Percentiles rank a stretch among this genome's conserved stretches.
Evolutionary conservation across 805 yeast genomes (phyloP).

Genomic region (Hanseniaspora taiwanica): DNA sequence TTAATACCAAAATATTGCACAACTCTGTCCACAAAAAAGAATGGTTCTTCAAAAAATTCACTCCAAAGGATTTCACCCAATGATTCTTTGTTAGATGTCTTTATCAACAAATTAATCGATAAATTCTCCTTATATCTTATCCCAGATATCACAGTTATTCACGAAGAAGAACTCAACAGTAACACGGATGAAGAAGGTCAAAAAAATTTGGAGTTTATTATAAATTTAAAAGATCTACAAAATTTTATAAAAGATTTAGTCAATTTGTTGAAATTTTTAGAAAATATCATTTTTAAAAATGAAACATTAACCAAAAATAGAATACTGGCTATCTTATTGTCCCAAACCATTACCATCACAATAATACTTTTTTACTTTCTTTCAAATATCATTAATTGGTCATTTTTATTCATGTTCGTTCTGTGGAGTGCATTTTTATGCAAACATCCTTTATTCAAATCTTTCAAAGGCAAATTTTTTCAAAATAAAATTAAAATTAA

Average conservation of each 20-base stretch:
- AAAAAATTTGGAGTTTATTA: conserved; percentile 28
- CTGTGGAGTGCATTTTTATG: conserved; percentile 1
- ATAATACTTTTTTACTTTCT: not conserved
- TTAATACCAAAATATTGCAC: conserved; percentile 51
- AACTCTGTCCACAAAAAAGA: not conserved
- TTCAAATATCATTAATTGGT: not conserved
- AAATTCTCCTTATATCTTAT: conserved; percentile 5
- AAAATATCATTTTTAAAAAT: conserved; percentile 42
- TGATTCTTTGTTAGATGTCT: conserved; percentile 23
- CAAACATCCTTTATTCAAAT: not conserved
- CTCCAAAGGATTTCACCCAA: conserved; percentile 29
- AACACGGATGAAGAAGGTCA: conserved; percentile 13
- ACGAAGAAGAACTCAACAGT: conserved; percentile 6
- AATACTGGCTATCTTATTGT: conserved; percentile 46
- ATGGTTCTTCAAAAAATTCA: conserved; percentile 49
- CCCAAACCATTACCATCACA: not conserved
- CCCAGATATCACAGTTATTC: conserved; percentile 12
- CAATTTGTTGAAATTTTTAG: conserved; percentile 35
- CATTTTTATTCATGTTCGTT: not conserved
- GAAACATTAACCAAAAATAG: conserved; percentile 64
- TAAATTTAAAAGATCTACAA: conserved; percentile 66
- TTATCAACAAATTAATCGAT: conserved; percentile 7
- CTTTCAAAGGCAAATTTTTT: not conserved
- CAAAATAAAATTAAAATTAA: not conserved
- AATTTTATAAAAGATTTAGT: conserved; percentile 45